These are phyloP conservation scores for Cotoneaster glaucophyllus DNA, from an alignment of 306 rosid species.

Conservation along the genomic window DNA sequence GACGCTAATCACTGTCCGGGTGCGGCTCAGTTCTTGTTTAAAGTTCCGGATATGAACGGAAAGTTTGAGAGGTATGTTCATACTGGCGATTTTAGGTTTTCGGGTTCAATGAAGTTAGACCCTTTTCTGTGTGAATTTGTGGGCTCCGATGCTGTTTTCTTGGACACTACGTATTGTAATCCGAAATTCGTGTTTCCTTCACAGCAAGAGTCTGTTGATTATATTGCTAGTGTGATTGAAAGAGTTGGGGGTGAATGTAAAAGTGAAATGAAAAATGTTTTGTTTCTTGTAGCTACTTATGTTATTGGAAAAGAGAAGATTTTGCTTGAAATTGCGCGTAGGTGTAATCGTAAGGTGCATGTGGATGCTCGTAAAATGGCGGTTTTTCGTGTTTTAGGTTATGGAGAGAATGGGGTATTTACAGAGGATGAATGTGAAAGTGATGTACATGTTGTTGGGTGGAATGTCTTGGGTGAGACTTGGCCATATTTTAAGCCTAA, in stretches of 20 bases:
- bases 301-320: constrained; percentile 90
- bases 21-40: constrained; percentile 77
- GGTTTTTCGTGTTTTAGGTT: constrained; percentile 65
- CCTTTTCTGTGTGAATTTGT: constrained; percentile 33
- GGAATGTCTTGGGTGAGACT: constrained; percentile 94
- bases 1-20: constrained; percentile 92
- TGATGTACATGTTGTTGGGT: constrained; percentile 91
- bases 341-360: constrained; percentile 50
- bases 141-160: constrained; percentile 67
- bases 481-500: constrained; percentile 97
- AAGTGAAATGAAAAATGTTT: constrained; percentile 28
- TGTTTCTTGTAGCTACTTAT: constrained; percentile 88
- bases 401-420: constrained; percentile 51
- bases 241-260: constrained; percentile 27
- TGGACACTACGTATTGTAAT: constrained; percentile 80
- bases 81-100: constrained; percentile 84
- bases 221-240: constrained; percentile 44
- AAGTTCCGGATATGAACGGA: constrained; percentile 27
- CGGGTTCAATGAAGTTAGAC: constrained; percentile 34
- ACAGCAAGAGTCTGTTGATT: constrained; percentile 63
- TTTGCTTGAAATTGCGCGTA: constrained; percentile 64
- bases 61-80: constrained; percentile 57
- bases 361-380: constrained; percentile 76
- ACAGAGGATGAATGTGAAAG: constrained; percentile 55
- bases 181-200: constrained; percentile 75